Percentiles rank a stretch among this genome's conserved stretches.
Conservation (phyloP, 2,329 filamentous ascomycete genomes). For the Epicoccum sorghinum region DNA sequence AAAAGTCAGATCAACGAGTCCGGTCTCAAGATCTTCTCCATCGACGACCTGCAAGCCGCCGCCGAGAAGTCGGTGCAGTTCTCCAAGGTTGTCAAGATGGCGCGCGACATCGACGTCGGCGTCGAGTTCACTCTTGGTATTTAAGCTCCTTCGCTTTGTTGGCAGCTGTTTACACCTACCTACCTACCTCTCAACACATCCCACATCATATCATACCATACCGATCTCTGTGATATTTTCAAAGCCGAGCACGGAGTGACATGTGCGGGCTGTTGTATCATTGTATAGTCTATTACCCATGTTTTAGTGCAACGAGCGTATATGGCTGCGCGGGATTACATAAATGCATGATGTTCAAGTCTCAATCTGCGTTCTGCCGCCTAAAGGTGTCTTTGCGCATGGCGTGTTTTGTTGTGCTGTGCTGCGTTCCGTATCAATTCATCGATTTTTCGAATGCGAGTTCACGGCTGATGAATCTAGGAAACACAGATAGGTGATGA, state of each 20-base stretch:
- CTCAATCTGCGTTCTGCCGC: neutral
- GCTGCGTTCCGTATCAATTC: neutral
- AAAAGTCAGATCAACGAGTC: constrained; percentile 80
- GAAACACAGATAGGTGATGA: too few relatives aligned
- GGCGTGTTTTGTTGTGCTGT: neutral
- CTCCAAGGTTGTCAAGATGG: constrained; percentile 99
- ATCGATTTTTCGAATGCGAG: too few relatives aligned
- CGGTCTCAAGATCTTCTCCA: constrained; percentile 99
- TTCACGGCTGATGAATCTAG: too few relatives aligned
- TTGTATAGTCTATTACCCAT: constrained; percentile 24
- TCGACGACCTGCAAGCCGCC: constrained; percentile 95
- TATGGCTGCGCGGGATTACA: constrained; percentile 8
- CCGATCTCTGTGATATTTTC: neutral
- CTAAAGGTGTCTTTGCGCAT: neutral
- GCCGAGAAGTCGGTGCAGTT: constrained; percentile 99
- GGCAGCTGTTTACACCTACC: neutral
- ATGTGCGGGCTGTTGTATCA: constrained; percentile 9
- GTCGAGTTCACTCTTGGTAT: constrained; percentile 73
- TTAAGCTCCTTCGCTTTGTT: constrained; percentile 55
- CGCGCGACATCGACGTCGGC: constrained; percentile 94
- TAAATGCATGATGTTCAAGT: constrained; percentile 24
- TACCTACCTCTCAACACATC: neutral
- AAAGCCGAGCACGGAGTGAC: neutral
- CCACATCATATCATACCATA: neutral
- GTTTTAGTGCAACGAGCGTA: constrained; percentile 8